phyloP scores from a whole-genome alignment of 129 eudicot species.

The Escallonia herrerae region DNA sequence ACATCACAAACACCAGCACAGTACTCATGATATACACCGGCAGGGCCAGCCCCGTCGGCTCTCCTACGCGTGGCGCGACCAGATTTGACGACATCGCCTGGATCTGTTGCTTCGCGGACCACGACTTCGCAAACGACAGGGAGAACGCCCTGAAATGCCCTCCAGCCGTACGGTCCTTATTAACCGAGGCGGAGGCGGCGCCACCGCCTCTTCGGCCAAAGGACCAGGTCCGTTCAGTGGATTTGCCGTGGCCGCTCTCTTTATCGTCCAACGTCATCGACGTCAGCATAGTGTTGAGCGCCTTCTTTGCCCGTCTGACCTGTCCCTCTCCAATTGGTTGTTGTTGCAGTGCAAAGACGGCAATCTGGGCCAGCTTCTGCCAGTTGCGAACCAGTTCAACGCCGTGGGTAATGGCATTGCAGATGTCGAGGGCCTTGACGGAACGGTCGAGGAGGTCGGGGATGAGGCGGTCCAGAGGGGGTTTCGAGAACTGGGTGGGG shows the following conservation, averaged over 20 bases:
- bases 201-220: conserved; percentile 43
- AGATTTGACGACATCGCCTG: conserved; percentile 71
- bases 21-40: conserved; percentile 65
- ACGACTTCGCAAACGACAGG: conserved; percentile 47
- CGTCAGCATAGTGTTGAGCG: conserved; percentile 41
- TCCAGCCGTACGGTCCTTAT: conserved; percentile 27
- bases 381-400: conserved; percentile 55
- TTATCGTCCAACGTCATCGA: conserved; percentile 63
- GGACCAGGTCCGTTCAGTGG: conserved; percentile 43
- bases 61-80: conserved; percentile 75
- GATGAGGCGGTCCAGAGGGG: conserved; percentile 75
- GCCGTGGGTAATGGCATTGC: conserved; percentile 66
- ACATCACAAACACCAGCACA: conserved; percentile 65
- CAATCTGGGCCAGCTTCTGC: conserved; percentile 59
- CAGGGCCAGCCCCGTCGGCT: conserved; percentile 53
- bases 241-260: conserved; percentile 34
- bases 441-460: conserved; percentile 70
- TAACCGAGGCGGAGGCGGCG: background rate
- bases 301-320: conserved; percentile 50
- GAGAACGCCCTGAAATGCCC: conserved; percentile 38
- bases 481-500: conserved; percentile 42
- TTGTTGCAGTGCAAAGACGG: conserved; percentile 48
- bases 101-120: conserved; percentile 79
- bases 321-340: conserved; percentile 72
- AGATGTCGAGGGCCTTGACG: conserved; percentile 71